Evolutionary conservation across 768 basidiomycete genomes (phyloP), one percentile per base, ranked within the genome.

Genomic region (Pisolithus marmoratus): DNA sequence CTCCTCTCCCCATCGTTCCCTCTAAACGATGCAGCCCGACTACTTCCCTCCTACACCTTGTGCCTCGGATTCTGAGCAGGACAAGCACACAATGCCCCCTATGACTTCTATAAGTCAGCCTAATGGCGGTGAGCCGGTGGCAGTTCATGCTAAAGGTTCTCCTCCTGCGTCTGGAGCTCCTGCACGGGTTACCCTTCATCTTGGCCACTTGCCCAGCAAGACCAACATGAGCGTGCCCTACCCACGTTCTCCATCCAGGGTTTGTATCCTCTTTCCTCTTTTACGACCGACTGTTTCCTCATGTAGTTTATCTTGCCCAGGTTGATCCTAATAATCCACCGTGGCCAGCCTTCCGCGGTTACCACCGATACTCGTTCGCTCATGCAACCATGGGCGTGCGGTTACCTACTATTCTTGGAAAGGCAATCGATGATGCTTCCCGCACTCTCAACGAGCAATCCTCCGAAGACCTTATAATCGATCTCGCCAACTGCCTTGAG

Each of bases 381-480:
- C 82, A 94, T 70, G 94, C 92, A 29, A 95, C 94, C 4, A 96
- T 96, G 94, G 90, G 91, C 54, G 84, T 87, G n/a, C 85, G 94
- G 44, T 81, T 96, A 23, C 94, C 94, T 2, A 95, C 94, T 38
- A 97, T 97, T 57, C 76, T 96, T 45, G 91, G 92, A 57, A 97
- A 96, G 72, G 94, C 90, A 12, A 94, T 96, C 61, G 93, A 94
- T 61, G 94, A 97, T 63, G 77, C 85, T 8, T 87, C 87, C 49
- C 81, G 84, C 60, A 96, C 94, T 24, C 80, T 96, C 59, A 95
- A 96, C 70, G 84, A 86, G 6, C 78, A 91, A 69, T 87, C 81
- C 38, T 74, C 81, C 22, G 94, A 95, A 65, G 92, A 96, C 56
- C 76, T 74, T 42, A 81, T 96, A 59, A 72, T 87, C 54, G 94